Base-by-base conservation (phyloP, 2,329 filamentous ascomycete species). In the Talaromyces marneffei region DNA sequence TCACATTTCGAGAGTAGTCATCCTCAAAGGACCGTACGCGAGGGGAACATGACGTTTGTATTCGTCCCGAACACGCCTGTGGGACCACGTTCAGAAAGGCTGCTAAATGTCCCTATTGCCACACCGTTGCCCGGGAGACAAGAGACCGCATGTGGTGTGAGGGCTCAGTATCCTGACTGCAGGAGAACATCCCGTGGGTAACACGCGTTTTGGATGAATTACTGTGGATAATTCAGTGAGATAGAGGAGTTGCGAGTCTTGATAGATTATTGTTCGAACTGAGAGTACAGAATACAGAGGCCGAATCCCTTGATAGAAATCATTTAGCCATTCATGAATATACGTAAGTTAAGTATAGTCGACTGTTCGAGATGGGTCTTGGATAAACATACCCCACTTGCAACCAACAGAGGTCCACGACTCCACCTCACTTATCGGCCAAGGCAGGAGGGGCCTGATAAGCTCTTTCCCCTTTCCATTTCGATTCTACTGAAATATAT, bases 371-470 rank as follows among this genome's bases (percentile, higher is more conserved):
- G n/a, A 25, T n/a, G n/a, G n/a, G n/a, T n/a, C n/a, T n/a, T n/a
- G n/a, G 44, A 48, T n/a, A 20, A 31, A 31, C 9, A 35, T 35
- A 29, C 48, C 48, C 48, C 48, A 20, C 27, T 20, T 52, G 27
- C 35, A 31, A 27, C 27, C 16, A 10, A 20, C 40, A 44, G 25
- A 29, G 44, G 25, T 50, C 44, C 48, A 52, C 48, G n/a, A n/a
- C n/a, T n/a, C n/a, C n/a, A n/a, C n/a, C n/a, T n/a, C n/a, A 52
- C 48, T 33, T 52, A 52, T 44, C 54, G 25, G 27, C 37, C 37
- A 23, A 25, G 27, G 56, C 56, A 39, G 56, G 56, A 46, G 56
- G 56, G 56, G 56, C 29, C 23, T 52, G 56, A 50, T 58, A 58
- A 58, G 56, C 31, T 10, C 27, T 46, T 25, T 2, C 20, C 27